Percentiles rank a stretch among this genome's conserved stretches.
Conservation (phyloP, 2,329 filamentous ascomycete species). For the Botrytis pseudocinerea region DNA sequence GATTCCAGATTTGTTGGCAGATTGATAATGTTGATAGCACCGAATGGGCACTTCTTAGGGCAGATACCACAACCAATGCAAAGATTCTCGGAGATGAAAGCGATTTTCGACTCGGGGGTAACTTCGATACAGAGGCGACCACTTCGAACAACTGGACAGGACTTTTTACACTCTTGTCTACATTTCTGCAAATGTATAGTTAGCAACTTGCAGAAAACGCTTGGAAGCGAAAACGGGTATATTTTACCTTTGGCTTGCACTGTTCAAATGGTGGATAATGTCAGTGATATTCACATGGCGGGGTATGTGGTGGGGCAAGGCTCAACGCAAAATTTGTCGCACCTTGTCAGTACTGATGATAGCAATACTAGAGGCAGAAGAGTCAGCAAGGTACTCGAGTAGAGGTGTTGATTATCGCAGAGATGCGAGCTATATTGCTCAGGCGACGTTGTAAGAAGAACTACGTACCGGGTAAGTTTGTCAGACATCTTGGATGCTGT, state of each 20-base stretch:
- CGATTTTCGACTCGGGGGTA: slow-evolving; percentile 81
- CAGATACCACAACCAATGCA: slow-evolving; percentile 99
- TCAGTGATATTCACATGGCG: slow-evolving; percentile 42
- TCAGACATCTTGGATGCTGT: slow-evolving; percentile 66
- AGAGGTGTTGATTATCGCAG: neutral
- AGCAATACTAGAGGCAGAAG: slow-evolving; percentile 69
- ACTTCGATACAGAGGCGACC: slow-evolving; percentile 99
- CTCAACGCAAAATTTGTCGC: slow-evolving; percentile 42
- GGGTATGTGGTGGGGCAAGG: slow-evolving; percentile 46
- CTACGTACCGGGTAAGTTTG: slow-evolving; percentile 87
- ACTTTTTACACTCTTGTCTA: slow-evolving; percentile 98
- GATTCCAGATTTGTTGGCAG: slow-evolving; percentile 98
- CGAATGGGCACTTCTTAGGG: slow-evolving; percentile 98
- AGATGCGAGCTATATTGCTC: neutral
- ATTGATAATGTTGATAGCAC: slow-evolving; percentile 99
- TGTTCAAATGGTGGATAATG: slow-evolving; percentile 47
- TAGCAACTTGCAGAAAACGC: slow-evolving; percentile 35
- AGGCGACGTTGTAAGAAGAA: neutral
- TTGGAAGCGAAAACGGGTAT: slow-evolving; percentile 15
- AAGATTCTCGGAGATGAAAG: slow-evolving; percentile 94
- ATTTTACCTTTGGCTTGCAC: slow-evolving; percentile 81
- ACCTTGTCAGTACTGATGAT: slow-evolving; percentile 99
- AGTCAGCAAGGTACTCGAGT: slow-evolving; percentile 21
- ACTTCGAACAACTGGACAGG: slow-evolving; percentile 93
- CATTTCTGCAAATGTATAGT: slow-evolving; percentile 70